These are phyloP conservation scores for Candida sphagnicola DNA, from an alignment of 805 yeast genomes.

Conservation along the genomic window DNA sequence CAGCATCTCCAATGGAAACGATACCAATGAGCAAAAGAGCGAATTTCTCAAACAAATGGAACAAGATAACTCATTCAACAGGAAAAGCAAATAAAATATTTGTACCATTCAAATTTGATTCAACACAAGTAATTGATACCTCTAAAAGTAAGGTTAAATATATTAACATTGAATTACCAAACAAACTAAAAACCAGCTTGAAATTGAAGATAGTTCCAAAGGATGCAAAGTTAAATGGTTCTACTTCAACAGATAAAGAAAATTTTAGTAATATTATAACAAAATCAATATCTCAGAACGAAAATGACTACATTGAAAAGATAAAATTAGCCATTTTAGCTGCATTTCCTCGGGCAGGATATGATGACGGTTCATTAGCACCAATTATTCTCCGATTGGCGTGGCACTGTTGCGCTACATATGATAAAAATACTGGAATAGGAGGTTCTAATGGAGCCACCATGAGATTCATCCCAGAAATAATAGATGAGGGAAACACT, in stretches of 20 bases:
- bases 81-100: not conserved
- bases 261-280: slow-evolving; percentile 3
- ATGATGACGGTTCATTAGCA: slow-evolving; percentile 69
- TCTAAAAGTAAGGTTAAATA: slow-evolving; percentile 1
- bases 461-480: slow-evolving; percentile 40
- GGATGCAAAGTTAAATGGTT: too few species aligned
- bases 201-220: slow-evolving; percentile 8
- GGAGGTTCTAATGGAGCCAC: slow-evolving; percentile 71
- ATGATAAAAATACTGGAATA: slow-evolving; percentile 46
- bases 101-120: slow-evolving; percentile 1
- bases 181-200: slow-evolving; percentile 4
- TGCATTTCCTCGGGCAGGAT: slow-evolving; percentile 31
- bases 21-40: not conserved
- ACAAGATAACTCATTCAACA: not conserved
- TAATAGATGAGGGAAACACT: slow-evolving; percentile 49
- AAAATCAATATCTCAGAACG: slow-evolving; percentile 11
- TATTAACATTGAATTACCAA: slow-evolving; percentile 8
- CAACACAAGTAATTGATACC: not conserved
- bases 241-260: too few species aligned
- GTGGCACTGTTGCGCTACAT: slow-evolving; percentile 89
- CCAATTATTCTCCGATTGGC: slow-evolving; percentile 78
- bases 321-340: slow-evolving; percentile 34
- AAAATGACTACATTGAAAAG: slow-evolving; percentile 8
- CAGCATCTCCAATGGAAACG: not conserved
- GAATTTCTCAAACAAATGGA: not conserved